Conservation (phyloP, 1,284 basidiomycete species). For the Heterobasidion irregulare region DNA sequence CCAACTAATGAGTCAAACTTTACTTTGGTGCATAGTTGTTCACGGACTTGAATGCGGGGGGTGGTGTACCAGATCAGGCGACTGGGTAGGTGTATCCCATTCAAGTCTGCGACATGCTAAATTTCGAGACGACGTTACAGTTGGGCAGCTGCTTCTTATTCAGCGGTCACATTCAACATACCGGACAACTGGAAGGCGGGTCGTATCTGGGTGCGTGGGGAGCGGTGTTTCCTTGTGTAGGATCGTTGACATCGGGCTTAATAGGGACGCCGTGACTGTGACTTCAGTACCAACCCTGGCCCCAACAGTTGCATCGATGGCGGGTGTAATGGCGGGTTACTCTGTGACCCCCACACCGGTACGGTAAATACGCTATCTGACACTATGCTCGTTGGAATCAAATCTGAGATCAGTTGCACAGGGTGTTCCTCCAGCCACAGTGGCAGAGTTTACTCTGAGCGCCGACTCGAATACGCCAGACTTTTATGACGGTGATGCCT, state of each 20-base stretch:
- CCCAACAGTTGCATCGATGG: slow-evolving; percentile 35
- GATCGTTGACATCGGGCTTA: no score
- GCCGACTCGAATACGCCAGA: slow-evolving; percentile 19
- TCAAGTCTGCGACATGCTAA: slow-evolving; percentile 6
- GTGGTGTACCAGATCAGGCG: slow-evolving; percentile 16
- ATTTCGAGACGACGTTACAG: slow-evolving; percentile 2
- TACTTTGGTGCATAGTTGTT: slow-evolving; percentile 12
- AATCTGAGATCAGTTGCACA: slow-evolving; percentile 4
- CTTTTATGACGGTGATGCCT: slow-evolving; percentile 31
- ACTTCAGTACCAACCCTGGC: slow-evolving; percentile 33
- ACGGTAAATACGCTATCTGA: slow-evolving; percentile 19
- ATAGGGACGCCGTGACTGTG: slow-evolving; percentile 35
- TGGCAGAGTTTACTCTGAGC: slow-evolving; percentile 34
- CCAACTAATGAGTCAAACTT: not conserved
- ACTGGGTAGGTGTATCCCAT: slow-evolving; percentile 20
- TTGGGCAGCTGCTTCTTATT: slow-evolving; percentile 14
- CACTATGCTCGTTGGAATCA: not conserved
- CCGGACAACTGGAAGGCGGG: slow-evolving; percentile 19
- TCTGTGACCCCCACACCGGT: slow-evolving; percentile 30
- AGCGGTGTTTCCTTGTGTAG: no score
- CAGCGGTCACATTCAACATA: slow-evolving; percentile 12
- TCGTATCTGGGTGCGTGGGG: slow-evolving; percentile 15
- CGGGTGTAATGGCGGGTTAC: slow-evolving; percentile 39
- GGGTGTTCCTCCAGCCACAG: slow-evolving; percentile 35
- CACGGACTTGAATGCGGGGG: slow-evolving; percentile 23